Percentiles rank a stretch among this genome's conserved stretches.
phyloP scores from a whole-genome alignment of 306 rosid genomes.

The Castanospermum australe region DNA sequence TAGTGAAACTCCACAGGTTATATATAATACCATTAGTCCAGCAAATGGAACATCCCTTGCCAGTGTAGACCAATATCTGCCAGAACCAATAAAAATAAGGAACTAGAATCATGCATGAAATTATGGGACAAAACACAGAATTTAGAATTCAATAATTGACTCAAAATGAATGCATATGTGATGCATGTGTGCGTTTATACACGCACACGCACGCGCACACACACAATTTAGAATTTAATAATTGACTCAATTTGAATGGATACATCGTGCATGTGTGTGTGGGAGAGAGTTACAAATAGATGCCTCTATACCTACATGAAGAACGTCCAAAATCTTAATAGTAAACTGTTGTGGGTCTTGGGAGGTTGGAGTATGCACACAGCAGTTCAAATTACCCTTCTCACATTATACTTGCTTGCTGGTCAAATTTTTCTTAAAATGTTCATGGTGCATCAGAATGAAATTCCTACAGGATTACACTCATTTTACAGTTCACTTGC shows the following conservation, averaged over 20 bases:
- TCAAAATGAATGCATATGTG: not conserved
- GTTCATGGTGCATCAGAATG: not conserved
- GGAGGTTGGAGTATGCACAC: not conserved
- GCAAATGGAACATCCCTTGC: slow-evolving; percentile 97
- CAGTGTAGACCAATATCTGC: slow-evolving; percentile 79
- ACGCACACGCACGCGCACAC: too few species aligned
- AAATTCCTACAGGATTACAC: not conserved
- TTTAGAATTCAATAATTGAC: not conserved
- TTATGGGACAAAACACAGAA: not conserved
- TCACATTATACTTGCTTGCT: too few species aligned
- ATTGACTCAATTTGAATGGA: not conserved
- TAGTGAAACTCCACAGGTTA: not conserved
- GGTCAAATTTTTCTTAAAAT: not conserved
- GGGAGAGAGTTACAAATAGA: not conserved
- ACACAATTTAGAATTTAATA: not conserved
- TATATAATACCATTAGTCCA: slow-evolving; percentile 71
- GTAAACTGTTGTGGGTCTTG: not conserved
- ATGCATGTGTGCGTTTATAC: not conserved
- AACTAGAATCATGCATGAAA: slow-evolving; percentile 14
- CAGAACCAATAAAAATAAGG: slow-evolving; percentile 33
- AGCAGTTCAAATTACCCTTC: not conserved
- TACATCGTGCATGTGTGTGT: not conserved
- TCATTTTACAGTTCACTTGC: slow-evolving; percentile 15
- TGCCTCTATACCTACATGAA: not conserved
- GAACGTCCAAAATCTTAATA: not conserved